phyloP scores from a whole-genome alignment of 352 stramenopile species.

The Globisporangium irregulare region DNA sequence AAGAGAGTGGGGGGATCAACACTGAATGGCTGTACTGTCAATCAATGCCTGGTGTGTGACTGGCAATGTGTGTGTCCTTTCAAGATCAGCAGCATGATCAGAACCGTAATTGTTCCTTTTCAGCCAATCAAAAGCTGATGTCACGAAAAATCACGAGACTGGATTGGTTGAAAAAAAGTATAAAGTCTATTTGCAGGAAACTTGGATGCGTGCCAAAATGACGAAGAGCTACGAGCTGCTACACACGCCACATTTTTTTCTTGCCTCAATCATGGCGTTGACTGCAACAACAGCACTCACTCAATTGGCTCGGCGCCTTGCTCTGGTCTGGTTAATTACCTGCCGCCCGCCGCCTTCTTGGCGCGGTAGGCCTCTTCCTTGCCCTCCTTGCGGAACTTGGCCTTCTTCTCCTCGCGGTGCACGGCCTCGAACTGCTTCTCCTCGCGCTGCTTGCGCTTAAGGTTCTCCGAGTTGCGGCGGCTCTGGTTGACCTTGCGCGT shows the following conservation, averaged over 20 bases:
- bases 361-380: constrained; percentile 65
- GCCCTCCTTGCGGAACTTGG: constrained; percentile 78
- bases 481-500: constrained; percentile 93
- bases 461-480: constrained; percentile 77
- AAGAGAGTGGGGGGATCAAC: not conserved
- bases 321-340: not conserved
- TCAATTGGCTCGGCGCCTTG: not conserved
- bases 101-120: not conserved
- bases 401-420: constrained; percentile 84
- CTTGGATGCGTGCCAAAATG: constrained; percentile 7
- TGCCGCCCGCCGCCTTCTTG: constrained; percentile 38
- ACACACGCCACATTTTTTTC: constrained; percentile 11
- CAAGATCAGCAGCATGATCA: not conserved
- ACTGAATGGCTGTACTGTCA: not conserved
- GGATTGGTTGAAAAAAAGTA: not conserved
- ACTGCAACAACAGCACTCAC: not conserved
- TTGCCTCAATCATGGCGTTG: not conserved
- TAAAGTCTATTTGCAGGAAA: constrained; percentile 9
- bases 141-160: not conserved
- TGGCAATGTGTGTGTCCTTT: not conserved
- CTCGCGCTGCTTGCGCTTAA: constrained; percentile 92
- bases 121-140: not conserved
- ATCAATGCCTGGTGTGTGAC: not conserved
- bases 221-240: not conserved
- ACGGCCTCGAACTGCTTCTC: constrained; percentile 87